A percentile compares a stretch with the other conserved stretches of the same genome.
Evolutionary conservation across 2,329 filamentous ascomycete genomes (phyloP).

Genomic region (Hypoxylon sp.): DNA sequence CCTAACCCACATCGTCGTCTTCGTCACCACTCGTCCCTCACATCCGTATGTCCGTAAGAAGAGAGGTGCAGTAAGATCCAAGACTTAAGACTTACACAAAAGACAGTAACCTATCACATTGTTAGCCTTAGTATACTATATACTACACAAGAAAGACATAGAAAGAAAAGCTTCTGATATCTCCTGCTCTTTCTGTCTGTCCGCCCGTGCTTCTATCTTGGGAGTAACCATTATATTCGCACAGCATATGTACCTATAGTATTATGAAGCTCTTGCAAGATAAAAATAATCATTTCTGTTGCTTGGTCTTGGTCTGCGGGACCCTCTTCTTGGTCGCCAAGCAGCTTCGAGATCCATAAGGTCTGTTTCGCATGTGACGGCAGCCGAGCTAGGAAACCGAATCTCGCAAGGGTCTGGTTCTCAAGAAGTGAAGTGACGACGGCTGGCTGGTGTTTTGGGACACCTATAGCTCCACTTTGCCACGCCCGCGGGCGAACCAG

Average conservation of each 20-base stretch:
- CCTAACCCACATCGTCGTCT: background rate
- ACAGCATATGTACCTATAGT: background rate
- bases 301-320: background rate
- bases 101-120: background rate
- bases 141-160: background rate
- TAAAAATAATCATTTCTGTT: constrained; percentile 24
- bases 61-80: background rate
- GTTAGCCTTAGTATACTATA: background rate
- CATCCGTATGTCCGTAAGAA: background rate
- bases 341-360: constrained; percentile 31
- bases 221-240: background rate
- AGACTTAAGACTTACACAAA: background rate
- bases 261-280: constrained; percentile 28
- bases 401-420: constrained; percentile 11
- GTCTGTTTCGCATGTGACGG: constrained; percentile 40
- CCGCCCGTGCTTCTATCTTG: too few species aligned
- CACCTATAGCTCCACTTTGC: constrained; percentile 13
- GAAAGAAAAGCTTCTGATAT: background rate
- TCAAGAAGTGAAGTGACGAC: constrained; percentile 21
- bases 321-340: constrained; percentile 22
- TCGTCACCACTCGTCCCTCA: background rate
- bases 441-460: constrained; percentile 27
- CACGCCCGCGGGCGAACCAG: constrained; percentile 1
- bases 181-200: background rate
- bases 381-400: background rate